phyloP scores from a whole-genome alignment of 2,329 filamentous ascomycete genomes.

The Iodosphaeria phyllophila region DNA sequence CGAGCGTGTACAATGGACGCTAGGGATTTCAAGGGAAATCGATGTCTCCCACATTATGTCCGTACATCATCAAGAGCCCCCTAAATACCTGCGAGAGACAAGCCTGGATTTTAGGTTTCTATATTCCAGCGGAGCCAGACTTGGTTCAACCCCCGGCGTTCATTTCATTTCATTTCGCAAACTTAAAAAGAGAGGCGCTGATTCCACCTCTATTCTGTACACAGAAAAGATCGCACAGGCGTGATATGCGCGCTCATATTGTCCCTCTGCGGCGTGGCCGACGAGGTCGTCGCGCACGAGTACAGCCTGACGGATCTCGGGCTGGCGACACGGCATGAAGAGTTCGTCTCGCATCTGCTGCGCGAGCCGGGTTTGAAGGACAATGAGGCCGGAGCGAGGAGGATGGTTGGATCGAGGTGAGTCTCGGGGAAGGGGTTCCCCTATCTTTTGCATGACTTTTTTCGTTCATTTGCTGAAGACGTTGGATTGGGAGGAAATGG shows the following conservation, averaged over 20 bases:
- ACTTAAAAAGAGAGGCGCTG: constrained; percentile 2
- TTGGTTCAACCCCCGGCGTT: too few relatives aligned
- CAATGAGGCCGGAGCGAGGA: constrained; percentile 22
- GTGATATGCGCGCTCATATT: constrained; percentile 42
- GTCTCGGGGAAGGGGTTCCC: constrained; percentile 5
- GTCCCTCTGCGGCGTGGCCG: constrained; percentile 34
- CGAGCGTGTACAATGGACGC: too few relatives aligned
- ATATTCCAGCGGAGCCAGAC: too few relatives aligned
- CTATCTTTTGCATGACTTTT: constrained; percentile 3
- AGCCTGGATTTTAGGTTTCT: too few relatives aligned
- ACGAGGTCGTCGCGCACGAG: constrained; percentile 34
- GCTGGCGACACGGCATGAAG: constrained; percentile 16
- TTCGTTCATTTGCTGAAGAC: too few relatives aligned
- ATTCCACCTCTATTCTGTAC: constrained; percentile 3
- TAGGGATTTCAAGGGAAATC: too few relatives aligned
- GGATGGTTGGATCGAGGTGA: constrained; percentile 25
- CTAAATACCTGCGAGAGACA: too few relatives aligned
- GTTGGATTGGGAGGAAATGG: too few relatives aligned
- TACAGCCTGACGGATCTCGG: constrained; percentile 42
- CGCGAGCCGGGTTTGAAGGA: constrained; percentile 28
- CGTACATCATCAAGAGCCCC: too few relatives aligned
- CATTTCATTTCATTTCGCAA: too few relatives aligned
- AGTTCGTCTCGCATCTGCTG: constrained; percentile 24
- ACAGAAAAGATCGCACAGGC: constrained; percentile 50
- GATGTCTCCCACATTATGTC: too few relatives aligned